Percentiles rank a stretch among this genome's conserved stretches.
Evolutionary conservation across 179 eudicot species (phyloP).

Genomic region (Spinacia oleracea): DNA sequence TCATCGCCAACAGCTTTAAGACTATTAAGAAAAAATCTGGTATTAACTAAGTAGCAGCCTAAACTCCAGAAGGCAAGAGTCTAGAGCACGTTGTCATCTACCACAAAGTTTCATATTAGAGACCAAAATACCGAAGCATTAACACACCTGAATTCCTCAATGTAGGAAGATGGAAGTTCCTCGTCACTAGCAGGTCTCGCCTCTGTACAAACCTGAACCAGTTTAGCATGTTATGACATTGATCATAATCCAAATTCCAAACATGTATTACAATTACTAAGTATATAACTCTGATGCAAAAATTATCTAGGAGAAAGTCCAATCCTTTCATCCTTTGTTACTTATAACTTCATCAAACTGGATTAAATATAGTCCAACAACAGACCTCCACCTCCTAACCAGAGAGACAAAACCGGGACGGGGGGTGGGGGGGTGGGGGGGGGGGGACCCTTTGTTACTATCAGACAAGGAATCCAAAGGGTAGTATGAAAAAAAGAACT

Average conservation of each 20-base stretch:
- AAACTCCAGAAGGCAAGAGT: background rate
- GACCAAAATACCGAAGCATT: background rate
- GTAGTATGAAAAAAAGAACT: background rate
- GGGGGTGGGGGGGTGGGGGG: too few species aligned
- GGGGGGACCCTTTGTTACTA: background rate
- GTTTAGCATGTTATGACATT: slow-evolving; percentile 42
- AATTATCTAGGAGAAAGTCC: background rate
- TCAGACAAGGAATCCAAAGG: background rate
- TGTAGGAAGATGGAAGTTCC: slow-evolving; percentile 82
- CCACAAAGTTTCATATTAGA: slow-evolving; percentile 6
- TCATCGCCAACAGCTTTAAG: background rate
- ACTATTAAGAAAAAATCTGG: background rate
- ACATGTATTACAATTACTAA: background rate
- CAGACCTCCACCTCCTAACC: background rate
- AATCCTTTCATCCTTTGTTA: background rate
- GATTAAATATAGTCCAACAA: background rate
- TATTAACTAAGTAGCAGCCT: background rate
- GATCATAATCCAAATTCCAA: background rate
- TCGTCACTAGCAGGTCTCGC: slow-evolving; percentile 88
- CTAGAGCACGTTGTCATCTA: background rate
- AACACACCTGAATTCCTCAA: slow-evolving; percentile 84
- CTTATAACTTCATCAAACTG: background rate
- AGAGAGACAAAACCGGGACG: too few species aligned
- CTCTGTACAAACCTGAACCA: slow-evolving; percentile 78
- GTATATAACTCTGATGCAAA: background rate